These are phyloP conservation scores for Exophiala alcalophila DNA, from an alignment of 2,329 filamentous ascomycete species.

Conservation along the genomic window DNA sequence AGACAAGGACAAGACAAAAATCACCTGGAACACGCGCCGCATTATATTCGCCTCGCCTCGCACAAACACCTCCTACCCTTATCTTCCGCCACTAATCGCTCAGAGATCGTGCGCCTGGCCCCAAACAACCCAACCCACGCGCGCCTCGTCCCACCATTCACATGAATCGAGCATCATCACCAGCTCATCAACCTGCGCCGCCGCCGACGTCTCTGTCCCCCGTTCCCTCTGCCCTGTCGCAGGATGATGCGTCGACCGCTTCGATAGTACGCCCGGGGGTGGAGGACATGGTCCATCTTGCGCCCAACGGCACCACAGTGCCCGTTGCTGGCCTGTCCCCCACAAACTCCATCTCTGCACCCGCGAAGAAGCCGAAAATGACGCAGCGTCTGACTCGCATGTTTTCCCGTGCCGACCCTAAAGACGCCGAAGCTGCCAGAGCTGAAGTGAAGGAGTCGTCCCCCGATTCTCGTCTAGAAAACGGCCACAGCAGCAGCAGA, in stretches of 20 bases:
- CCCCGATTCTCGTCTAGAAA: slow-evolving; percentile 33
- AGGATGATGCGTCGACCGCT: slow-evolving; percentile 18
- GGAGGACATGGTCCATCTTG: slow-evolving; percentile 43
- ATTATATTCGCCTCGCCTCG: too few relatives aligned
- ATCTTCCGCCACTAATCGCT: slow-evolving; percentile 26
- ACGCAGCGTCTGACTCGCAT: slow-evolving; percentile 46
- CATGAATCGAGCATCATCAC: slow-evolving; percentile 25
- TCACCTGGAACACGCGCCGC: too few relatives aligned
- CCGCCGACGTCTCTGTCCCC: slow-evolving; percentile 15
- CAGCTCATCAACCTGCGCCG: slow-evolving; percentile 11
- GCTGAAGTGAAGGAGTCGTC: slow-evolving; percentile 20
- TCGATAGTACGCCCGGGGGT: slow-evolving; percentile 44
- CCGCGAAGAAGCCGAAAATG: slow-evolving; percentile 41
- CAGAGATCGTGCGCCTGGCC: slow-evolving; percentile 25
- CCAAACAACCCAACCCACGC: slow-evolving; percentile 13
- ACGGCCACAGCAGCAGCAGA: slow-evolving; percentile 34
- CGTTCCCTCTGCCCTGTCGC: slow-evolving; percentile 17
- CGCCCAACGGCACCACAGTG: slow-evolving; percentile 38
- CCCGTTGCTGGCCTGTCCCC: slow-evolving; percentile 27
- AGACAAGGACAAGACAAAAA: slow-evolving; percentile 5
- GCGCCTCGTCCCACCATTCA: slow-evolving; percentile 18
- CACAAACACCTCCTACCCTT: slow-evolving; percentile 18
- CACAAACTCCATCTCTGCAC: slow-evolving; percentile 10
- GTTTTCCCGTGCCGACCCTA: slow-evolving; percentile 44
- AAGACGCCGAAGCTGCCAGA: slow-evolving; percentile 35